These are phyloP conservation scores for Cercospora beticola DNA, from an alignment of 2,329 filamentous ascomycete species.

Conservation along the genomic window DNA sequence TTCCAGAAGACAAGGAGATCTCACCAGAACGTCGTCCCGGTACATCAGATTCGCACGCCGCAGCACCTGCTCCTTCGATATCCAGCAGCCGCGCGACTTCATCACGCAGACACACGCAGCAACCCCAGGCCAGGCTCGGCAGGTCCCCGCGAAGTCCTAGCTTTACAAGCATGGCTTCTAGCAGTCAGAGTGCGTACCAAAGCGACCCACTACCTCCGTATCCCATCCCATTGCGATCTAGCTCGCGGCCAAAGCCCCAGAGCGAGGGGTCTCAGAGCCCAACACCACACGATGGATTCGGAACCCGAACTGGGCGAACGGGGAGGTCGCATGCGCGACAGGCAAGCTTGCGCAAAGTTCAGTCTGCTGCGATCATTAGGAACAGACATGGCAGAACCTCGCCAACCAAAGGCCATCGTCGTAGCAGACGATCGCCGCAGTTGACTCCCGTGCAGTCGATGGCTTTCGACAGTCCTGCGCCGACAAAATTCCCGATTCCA, in stretches of 20 bases:
- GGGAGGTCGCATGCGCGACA: conserved; percentile 28
- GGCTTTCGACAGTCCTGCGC: conserved; percentile 37
- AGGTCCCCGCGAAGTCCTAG: conserved; percentile 61
- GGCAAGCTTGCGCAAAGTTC: conserved; percentile 70
- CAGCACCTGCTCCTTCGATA: conserved; percentile 36
- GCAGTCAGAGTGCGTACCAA: conserved; percentile 37
- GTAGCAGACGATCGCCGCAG: conserved; percentile 34
- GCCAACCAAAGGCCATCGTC: conserved; percentile 43
- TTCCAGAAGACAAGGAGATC: conserved; percentile 39
- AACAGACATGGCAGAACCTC: conserved; percentile 58
- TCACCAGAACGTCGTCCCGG: conserved; percentile 36
- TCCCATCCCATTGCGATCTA: conserved; percentile 85
- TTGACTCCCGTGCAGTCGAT: conserved; percentile 40
- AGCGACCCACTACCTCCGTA: conserved; percentile 65
- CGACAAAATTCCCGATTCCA: conserved; percentile 38
- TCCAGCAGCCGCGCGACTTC: conserved; percentile 35
- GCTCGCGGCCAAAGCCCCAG: conserved; percentile 70
- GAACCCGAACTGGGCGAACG: conserved; percentile 20
- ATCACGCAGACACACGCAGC: conserved; percentile 20
- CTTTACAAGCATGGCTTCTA: conserved; percentile 52
- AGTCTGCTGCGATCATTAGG: conserved; percentile 73
- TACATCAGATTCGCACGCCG: conserved; percentile 35
- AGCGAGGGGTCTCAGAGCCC: conserved; percentile 81
- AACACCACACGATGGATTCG: conserved; percentile 53
- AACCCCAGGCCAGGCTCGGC: conserved; percentile 27